Base-by-base conservation (phyloP, 305 asterid species). In the Fraxinus nigra region DNA sequence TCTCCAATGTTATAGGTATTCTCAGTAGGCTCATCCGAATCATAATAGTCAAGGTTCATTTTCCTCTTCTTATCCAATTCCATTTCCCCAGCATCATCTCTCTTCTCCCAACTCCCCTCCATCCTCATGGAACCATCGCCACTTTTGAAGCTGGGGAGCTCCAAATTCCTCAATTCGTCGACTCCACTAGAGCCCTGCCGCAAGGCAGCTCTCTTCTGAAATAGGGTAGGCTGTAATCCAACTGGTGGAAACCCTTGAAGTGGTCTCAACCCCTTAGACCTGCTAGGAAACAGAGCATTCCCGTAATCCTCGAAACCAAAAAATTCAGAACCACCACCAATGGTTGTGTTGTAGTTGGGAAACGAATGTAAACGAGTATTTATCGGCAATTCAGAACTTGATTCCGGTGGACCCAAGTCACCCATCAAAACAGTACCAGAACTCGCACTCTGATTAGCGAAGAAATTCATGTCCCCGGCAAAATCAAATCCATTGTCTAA, bases 191-290 rank as follows among this genome's bases (percentile, higher is more conserved):
- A 86, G 83, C 63, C 63, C 81, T 88, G 89, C 82, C 89, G 86
- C 84, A 85, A 46, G 77, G 91, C 88, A 46, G 90, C 90, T 78
- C 90, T 81, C 87, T 87, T 87, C 85, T 89, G 89, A 26, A 87
- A 89, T 72, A 87, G 88, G 11, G 89, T 86, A 34, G 88, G 90
- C 76, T 37, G 88, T 34, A 85, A 85, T 79, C 90, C 90, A 11
- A 78, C 73, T 3, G 89, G 78, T 75, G 88, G 82, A 81, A 33
- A 72, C 51, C 75, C 84, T 38, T 86, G 86, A 26, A 88, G 88
- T 40, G 88, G 89, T 35, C 84, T 78, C 87, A 88, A 59, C 82
- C 80, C 59, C 80, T 87, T 83, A 22, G 89, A 73, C 84, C 87
- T 83, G 84, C 79, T 79, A 0, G 82, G 75, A 26, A 82, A 86